Evolutionary conservation across 2,329 filamentous ascomycete species (phyloP), one percentile per base, ranked within the genome.

Genomic region (Penicillium corylophilum): DNA sequence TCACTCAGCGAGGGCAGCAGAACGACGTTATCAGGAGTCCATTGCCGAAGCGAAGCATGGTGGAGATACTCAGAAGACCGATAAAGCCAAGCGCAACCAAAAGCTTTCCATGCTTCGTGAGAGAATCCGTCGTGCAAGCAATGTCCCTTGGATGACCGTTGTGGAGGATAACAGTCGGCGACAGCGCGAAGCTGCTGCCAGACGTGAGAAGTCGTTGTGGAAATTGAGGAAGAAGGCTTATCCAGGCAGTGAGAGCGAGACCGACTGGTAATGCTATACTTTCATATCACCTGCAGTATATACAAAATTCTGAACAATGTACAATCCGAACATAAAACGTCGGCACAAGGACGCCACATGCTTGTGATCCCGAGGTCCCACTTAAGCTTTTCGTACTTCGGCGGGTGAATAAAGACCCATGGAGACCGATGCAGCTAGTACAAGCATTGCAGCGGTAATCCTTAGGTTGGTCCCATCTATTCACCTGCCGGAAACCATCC

Each of bases 131-230:
- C 66, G 70, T 13, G 71, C 71, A 5, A 69, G 69, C 46, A 66
- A 68, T 38, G 70, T 70, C n/a, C 72, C 72, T 8, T 75, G 71
- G 70, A 71, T 74, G 69, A 71, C 59, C 15, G 66, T 74, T 41
- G 59, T 70, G 26, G 70, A 73, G 38, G 68, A 71, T 44, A 61
- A 64, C 22, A 63, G 67, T 35, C 58, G 61, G 13, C 54, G 61
- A 22, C 67, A 63, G 36, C 60, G 63, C 13, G 67, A 68, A 46
- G 55, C 45, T 42, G 54, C 51, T 36, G 61, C 56, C 24, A 59
- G 58, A 48, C 56, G 67, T 51, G 64, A 67, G 48, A 62, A 60
- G 55, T 68, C 60, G 12, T 49, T 73, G 24, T 75, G 71, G 72
- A 74, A 71, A 49, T 46, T 74, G 38, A 61, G 69, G 36, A 74